These are phyloP conservation scores for Ceratocystis destructans DNA, from an alignment of 2,329 filamentous ascomycete genomes.

Conservation along the genomic window DNA sequence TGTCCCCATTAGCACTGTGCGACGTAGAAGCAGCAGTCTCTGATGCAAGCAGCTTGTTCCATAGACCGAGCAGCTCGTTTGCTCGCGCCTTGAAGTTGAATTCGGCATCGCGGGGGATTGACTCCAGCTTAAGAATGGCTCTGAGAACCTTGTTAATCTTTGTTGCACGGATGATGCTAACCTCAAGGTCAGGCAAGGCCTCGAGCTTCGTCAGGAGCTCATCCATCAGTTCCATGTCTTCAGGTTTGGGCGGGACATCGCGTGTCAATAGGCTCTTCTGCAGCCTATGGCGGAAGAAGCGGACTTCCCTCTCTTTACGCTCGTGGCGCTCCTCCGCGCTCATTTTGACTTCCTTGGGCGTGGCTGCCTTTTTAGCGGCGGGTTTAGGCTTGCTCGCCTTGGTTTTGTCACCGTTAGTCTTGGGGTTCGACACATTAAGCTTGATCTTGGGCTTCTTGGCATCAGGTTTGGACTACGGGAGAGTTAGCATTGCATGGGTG, in stretches of 20 bases:
- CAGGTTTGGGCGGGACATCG: slow-evolving; percentile 72
- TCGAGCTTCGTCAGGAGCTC: slow-evolving; percentile 72
- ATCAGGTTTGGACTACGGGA: slow-evolving; percentile 30
- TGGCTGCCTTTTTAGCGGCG: slow-evolving; percentile 41
- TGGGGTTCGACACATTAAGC: slow-evolving; percentile 48
- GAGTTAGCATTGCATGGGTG: not conserved
- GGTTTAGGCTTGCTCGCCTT: slow-evolving; percentile 41
- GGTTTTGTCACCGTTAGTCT: slow-evolving; percentile 33
- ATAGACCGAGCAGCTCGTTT: slow-evolving; percentile 65
- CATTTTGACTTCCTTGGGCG: slow-evolving; percentile 43
- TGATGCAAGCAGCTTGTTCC: slow-evolving; percentile 67
- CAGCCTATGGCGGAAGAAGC: slow-evolving; percentile 85
- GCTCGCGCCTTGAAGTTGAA: slow-evolving; percentile 81
- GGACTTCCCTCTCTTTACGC: slow-evolving; percentile 62
- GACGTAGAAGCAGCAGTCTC: slow-evolving; percentile 32
- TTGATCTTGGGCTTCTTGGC: slow-evolving; percentile 57
- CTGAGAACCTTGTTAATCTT: slow-evolving; percentile 99
- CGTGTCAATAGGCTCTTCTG: slow-evolving; percentile 85
- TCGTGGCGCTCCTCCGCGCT: slow-evolving; percentile 43
- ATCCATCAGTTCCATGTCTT: slow-evolving; percentile 68
- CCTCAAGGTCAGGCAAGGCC: slow-evolving; percentile 64
- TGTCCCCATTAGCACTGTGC: slow-evolving; percentile 39
- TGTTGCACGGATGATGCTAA: slow-evolving; percentile 72
- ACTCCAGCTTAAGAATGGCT: slow-evolving; percentile 74
- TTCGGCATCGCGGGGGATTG: slow-evolving; percentile 78